phyloP scores from a whole-genome alignment of 225 moss, liverwort and hornwort species.

The Ulota crispa region DNA sequence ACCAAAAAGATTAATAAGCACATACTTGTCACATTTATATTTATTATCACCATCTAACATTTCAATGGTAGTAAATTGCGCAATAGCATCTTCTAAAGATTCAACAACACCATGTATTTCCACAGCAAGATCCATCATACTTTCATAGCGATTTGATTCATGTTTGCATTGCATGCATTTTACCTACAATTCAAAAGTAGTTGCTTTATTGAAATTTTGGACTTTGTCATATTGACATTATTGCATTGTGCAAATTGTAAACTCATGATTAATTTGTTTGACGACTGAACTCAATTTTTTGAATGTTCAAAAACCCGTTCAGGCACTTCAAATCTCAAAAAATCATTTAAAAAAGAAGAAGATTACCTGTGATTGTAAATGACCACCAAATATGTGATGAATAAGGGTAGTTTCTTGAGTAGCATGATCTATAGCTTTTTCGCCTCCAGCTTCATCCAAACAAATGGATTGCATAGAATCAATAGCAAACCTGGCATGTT shows the following conservation, averaged over 20 bases:
- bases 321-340: background rate
- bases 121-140: constrained; percentile 98
- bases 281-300: background rate
- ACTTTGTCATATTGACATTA: background rate
- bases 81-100: constrained; percentile 85
- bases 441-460: constrained; percentile 94
- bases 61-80: constrained; percentile 81
- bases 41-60: constrained; percentile 97
- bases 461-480: constrained; percentile 99
- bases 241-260: accelerated
- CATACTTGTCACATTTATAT: constrained; percentile 88
- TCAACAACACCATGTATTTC: constrained; percentile 95
- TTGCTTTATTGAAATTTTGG: background rate
- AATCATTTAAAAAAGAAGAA: background rate
- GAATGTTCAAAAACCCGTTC: background rate
- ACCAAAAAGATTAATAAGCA: background rate
- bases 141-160: constrained; percentile 94
- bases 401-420: constrained; percentile 90
- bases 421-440: constrained; percentile 60
- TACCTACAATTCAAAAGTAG: constrained; percentile 47
- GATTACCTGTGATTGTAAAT: constrained; percentile 85
- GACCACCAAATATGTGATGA: constrained; percentile 95
- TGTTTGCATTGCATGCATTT: constrained; percentile 91
- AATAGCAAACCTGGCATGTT: constrained; percentile 76
- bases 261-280: too few species aligned